These are phyloP conservation scores for Ambrosiella beaveri DNA, from an alignment of 2,329 filamentous ascomycete species.

Conservation along the genomic window DNA sequence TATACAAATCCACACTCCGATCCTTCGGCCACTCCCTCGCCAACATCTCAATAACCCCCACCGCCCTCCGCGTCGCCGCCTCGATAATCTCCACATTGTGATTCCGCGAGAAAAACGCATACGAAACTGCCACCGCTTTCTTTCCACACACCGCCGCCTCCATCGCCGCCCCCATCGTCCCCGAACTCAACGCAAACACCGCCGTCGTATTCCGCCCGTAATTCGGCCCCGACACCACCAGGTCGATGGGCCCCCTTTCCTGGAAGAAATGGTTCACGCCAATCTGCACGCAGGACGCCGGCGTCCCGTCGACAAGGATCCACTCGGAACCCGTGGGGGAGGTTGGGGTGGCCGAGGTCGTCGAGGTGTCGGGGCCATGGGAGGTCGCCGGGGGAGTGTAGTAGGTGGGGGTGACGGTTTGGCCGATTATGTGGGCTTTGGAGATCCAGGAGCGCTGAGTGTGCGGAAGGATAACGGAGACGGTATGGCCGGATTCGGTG, in stretches of 20 bases:
- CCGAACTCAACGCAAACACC: slow-evolving; percentile 60
- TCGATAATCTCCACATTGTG: slow-evolving; percentile 70
- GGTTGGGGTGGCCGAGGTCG: slow-evolving; percentile 37
- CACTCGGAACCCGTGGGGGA: slow-evolving; percentile 49
- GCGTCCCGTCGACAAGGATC: slow-evolving; percentile 66
- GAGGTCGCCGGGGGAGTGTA: slow-evolving; percentile 43
- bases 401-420: slow-evolving; percentile 69
- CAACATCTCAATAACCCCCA: slow-evolving; percentile 64
- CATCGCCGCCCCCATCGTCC: slow-evolving; percentile 60
- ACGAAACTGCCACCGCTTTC: slow-evolving; percentile 66
- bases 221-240: slow-evolving; percentile 67
- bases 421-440: slow-evolving; percentile 90
- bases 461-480: slow-evolving; percentile 82
- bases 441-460: slow-evolving; percentile 95
- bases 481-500: slow-evolving; percentile 59
- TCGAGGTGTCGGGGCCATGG: slow-evolving; percentile 38
- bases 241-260: slow-evolving; percentile 52
- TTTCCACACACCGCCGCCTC: slow-evolving; percentile 57
- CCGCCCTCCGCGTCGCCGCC: slow-evolving; percentile 55
- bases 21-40: slow-evolving; percentile 54
- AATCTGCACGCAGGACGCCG: slow-evolving; percentile 67
- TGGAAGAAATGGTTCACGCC: slow-evolving; percentile 66
- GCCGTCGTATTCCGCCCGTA: slow-evolving; percentile 71
- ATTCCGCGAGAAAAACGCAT: slow-evolving; percentile 73
- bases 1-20: slow-evolving; percentile 62